phyloP scores from a whole-genome alignment of 352 stramenopile species.

The Pythium folliculosum region DNA sequence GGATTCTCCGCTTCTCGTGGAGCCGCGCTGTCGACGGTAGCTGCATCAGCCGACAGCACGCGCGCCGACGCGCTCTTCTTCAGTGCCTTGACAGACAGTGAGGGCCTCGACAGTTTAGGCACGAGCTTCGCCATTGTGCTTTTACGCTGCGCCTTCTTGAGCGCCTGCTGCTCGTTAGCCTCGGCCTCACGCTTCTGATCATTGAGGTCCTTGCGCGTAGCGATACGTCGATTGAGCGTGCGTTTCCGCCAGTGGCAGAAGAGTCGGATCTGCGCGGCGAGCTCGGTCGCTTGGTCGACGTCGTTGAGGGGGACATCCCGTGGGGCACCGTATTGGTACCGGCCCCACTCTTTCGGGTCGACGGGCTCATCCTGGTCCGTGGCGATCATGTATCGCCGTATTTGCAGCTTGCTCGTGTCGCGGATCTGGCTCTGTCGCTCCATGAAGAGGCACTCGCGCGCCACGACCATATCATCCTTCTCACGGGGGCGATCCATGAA shows the following conservation, averaged over 20 bases:
- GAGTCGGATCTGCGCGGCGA: conserved; percentile 53
- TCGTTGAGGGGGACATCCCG: conserved; percentile 45
- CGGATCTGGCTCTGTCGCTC: conserved; percentile 54
- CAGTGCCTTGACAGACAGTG: conserved; percentile 7
- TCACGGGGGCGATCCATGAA: conserved; percentile 53
- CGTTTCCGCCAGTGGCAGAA: conserved; percentile 55
- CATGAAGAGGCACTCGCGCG: conserved; percentile 59
- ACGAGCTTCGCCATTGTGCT: conserved; percentile 14
- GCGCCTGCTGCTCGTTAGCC: conserved; percentile 24
- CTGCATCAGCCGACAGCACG: conserved; percentile 2
- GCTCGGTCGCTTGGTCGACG: conserved; percentile 50
- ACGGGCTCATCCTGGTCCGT: conserved; percentile 56
- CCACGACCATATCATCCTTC: conserved; percentile 37
- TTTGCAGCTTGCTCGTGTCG: conserved; percentile 55
- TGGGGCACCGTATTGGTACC: conserved; percentile 53
- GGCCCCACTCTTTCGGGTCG: conserved; percentile 64
- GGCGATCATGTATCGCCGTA: conserved; percentile 74
- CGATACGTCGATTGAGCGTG: conserved; percentile 42
- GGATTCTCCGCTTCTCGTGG: too few relatives aligned
- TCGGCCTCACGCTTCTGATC: conserved; percentile 32
- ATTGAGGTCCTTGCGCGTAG: conserved; percentile 37
- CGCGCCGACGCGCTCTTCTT: conserved; percentile 19
- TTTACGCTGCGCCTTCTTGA: conserved; percentile 25
- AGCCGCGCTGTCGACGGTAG: not conserved
- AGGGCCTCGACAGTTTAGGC: conserved; percentile 10